phyloP scores from a whole-genome alignment of 495 filamentous ascomycete genomes.

The Aspergillus kassunensis region DNA sequence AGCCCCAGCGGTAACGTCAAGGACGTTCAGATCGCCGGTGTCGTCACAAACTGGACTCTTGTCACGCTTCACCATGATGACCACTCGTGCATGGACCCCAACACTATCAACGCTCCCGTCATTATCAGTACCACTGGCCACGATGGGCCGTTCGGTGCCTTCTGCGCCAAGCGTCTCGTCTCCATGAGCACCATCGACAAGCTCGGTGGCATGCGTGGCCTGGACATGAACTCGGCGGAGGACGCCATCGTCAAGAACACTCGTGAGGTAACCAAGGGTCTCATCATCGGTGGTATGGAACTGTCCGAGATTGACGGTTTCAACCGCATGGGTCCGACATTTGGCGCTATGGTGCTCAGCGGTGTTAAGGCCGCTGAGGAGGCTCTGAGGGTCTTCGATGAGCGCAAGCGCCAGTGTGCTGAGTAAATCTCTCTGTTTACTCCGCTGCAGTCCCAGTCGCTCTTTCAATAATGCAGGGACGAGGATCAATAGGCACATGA shows the following conservation, averaged over 20 bases:
- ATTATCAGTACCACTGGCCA: constrained; percentile 86
- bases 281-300: constrained; percentile 94
- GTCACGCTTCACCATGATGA: constrained; percentile 88
- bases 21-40: constrained; percentile 70
- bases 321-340: constrained; percentile 79
- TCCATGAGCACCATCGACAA: constrained; percentile 76
- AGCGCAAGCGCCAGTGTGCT: constrained; percentile 62
- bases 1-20: constrained; percentile 34
- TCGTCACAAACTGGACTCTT: constrained; percentile 92
- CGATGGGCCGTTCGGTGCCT: constrained; percentile 87
- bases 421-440: constrained; percentile 22
- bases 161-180: constrained; percentile 79
- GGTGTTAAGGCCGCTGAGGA: constrained; percentile 90
- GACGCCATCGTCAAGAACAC: constrained; percentile 89
- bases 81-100: constrained; percentile 93
- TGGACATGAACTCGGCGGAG: constrained; percentile 86
- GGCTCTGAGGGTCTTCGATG: constrained; percentile 69
- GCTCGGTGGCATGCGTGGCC: constrained; percentile 83
- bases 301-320: constrained; percentile 84
- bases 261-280: constrained; percentile 76
- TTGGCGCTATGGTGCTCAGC: constrained; percentile 77
- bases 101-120: constrained; percentile 87
- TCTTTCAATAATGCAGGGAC: constrained; percentile 7
- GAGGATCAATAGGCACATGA: background rate
- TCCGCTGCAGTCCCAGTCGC: background rate